These are phyloP conservation scores for Persicaria tinctoria DNA, from an alignment of 148 eudicot genomes.

Conservation along the genomic window DNA sequence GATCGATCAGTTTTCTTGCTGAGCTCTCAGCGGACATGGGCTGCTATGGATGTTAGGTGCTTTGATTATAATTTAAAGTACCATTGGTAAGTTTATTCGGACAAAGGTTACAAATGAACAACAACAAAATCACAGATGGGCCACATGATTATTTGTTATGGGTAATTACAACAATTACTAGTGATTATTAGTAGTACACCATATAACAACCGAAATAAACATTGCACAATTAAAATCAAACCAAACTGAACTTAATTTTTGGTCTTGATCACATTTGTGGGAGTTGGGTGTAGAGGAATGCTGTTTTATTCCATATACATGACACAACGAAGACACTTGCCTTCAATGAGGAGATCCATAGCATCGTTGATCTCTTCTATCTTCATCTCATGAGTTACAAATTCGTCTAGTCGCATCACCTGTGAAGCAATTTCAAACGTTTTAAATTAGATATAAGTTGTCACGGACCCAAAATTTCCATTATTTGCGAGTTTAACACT, in stretches of 20 bases:
- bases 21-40: too few species aligned
- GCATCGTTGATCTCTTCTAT: constrained; percentile 76
- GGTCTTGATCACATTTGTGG: constrained; percentile 17
- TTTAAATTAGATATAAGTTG: not conserved
- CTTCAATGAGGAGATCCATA: constrained; percentile 51
- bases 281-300: not conserved
- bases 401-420: constrained; percentile 63
- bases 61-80: too few species aligned
- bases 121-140: too few species aligned
- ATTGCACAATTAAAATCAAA: too few species aligned
- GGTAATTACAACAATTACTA: too few species aligned
- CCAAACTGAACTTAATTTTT: not conserved
- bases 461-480: too few species aligned
- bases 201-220: too few species aligned
- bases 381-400: constrained; percentile 65
- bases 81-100: not conserved
- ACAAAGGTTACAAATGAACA: not conserved
- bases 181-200: too few species aligned
- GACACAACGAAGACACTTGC: constrained; percentile 65
- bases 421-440: constrained; percentile 6
- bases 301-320: constrained; percentile 47
- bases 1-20: too few species aligned
- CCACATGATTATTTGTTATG: too few species aligned
- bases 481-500: too few species aligned
- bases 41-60: too few species aligned